Evolutionary conservation across 768 basidiomycete genomes (phyloP).

Genomic region (Lactarius trivialis): DNA sequence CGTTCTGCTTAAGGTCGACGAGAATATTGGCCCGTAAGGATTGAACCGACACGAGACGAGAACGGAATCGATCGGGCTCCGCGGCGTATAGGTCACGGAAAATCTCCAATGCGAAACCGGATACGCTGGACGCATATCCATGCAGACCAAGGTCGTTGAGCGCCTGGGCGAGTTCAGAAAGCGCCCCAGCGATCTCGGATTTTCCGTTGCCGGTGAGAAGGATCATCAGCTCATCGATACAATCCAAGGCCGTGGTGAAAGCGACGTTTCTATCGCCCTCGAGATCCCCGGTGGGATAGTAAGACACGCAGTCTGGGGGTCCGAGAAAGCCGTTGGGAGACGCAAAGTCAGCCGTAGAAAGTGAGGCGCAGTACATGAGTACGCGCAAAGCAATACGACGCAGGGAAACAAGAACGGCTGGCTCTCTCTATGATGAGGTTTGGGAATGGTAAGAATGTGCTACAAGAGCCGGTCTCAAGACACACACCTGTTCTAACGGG

Average conservation of each 20-base stretch:
- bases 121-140: too few relatives aligned
- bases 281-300: too few relatives aligned
- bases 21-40: conserved; percentile 7
- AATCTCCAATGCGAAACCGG: not conserved
- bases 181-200: not conserved
- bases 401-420: not conserved
- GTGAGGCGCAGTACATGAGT: too few relatives aligned
- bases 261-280: too few relatives aligned
- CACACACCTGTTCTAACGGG: conserved; percentile 1
- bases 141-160: conserved; percentile 12
- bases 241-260: too few relatives aligned
- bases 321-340: too few relatives aligned
- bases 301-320: too few relatives aligned
- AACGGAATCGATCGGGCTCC: not conserved
- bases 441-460: not conserved
- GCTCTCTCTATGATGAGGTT: not conserved
- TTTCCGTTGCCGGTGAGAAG: not conserved
- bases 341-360: too few relatives aligned
- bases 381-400: conserved; percentile 11
- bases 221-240: not conserved
- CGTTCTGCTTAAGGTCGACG: conserved; percentile 4
- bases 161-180: conserved; percentile 7
- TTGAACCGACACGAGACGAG: not conserved
- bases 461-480: not conserved
- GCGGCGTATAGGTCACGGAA: not conserved